Evolutionary conservation across 2,329 filamentous ascomycete species (phyloP).

Genomic region (Paracoccidioides lutzii): DNA sequence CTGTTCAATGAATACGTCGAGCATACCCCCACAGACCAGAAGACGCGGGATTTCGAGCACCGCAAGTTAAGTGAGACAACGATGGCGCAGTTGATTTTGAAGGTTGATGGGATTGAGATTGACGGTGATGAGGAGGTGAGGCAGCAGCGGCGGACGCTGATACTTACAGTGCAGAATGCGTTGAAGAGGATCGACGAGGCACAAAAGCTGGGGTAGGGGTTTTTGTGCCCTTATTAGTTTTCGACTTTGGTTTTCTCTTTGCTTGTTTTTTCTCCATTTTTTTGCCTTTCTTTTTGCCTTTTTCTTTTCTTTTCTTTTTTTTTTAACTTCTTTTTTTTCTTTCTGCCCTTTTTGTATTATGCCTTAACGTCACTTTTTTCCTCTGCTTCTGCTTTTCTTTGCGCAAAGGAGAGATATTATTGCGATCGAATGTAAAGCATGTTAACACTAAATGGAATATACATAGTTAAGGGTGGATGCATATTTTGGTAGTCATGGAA

Average conservation of each 20-base stretch:
- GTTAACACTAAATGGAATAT: too few relatives aligned
- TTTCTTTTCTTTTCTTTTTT: conserved; percentile 5
- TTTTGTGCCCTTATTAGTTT: conserved; percentile 4
- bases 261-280: neutral
- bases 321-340: neutral
- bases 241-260: conserved; percentile 5
- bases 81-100: conserved; percentile 31
- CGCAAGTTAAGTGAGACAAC: conserved; percentile 33
- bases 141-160: conserved; percentile 35
- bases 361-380: too few relatives aligned
- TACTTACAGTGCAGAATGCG: conserved; percentile 30
- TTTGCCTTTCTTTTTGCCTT: conserved; percentile 5
- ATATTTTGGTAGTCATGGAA: too few relatives aligned
- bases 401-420: too few relatives aligned
- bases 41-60: conserved; percentile 31
- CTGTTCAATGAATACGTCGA: conserved; percentile 27
- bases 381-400: too few relatives aligned
- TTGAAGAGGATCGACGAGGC: conserved; percentile 27
- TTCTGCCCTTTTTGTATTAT: neutral
- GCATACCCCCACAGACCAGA: conserved; percentile 27
- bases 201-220: neutral
- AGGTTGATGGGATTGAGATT: conserved; percentile 59
- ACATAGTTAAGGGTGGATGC: too few relatives aligned
- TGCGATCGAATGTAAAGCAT: too few relatives aligned
- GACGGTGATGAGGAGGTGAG: conserved; percentile 51